Evolutionary conservation across 108 stramenopile species (phyloP).

Genomic region (Fistulifera pelliculosa): DNA sequence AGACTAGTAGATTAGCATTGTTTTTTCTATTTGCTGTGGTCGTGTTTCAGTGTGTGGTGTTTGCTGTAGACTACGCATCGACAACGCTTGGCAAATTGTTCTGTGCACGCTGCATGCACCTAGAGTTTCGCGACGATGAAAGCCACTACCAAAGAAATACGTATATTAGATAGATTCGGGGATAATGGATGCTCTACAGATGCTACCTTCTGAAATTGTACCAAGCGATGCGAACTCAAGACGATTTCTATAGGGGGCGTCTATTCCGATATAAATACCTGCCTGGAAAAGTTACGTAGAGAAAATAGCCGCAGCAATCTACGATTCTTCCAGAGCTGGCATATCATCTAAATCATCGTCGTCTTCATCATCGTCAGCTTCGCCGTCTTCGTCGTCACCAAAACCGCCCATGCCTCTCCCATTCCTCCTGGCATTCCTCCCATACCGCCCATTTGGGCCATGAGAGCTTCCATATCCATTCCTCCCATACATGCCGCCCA

Average conservation of each 20-base stretch:
- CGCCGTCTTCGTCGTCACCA: constrained; percentile 23
- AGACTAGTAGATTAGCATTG: neutral
- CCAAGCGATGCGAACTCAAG: too few relatives aligned
- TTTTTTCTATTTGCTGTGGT: neutral
- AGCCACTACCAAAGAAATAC: neutral
- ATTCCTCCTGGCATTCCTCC: constrained; percentile 29
- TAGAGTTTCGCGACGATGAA: neutral
- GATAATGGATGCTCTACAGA: too few relatives aligned
- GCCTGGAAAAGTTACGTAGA: too few relatives aligned
- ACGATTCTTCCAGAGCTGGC: constrained; percentile 58
- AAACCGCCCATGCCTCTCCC: neutral
- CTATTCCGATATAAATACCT: too few relatives aligned
- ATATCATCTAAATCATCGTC: constrained; percentile 72
- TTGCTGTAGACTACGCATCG: neutral
- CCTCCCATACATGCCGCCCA: constrained; percentile 40
- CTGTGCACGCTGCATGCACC: neutral
- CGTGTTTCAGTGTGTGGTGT: neutral
- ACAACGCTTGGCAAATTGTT: neutral
- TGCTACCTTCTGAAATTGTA: too few relatives aligned
- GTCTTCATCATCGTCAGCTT: constrained; percentile 49
- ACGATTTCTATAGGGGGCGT: too few relatives aligned
- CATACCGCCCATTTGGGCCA: constrained; percentile 68
- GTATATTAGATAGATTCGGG: too few relatives aligned
- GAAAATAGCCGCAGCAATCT: neutral
- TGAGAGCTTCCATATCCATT: constrained; percentile 29